Evolutionary conservation across 2,329 filamentous ascomycete species (phyloP).

Genomic region (Diaporthe sp.): DNA sequence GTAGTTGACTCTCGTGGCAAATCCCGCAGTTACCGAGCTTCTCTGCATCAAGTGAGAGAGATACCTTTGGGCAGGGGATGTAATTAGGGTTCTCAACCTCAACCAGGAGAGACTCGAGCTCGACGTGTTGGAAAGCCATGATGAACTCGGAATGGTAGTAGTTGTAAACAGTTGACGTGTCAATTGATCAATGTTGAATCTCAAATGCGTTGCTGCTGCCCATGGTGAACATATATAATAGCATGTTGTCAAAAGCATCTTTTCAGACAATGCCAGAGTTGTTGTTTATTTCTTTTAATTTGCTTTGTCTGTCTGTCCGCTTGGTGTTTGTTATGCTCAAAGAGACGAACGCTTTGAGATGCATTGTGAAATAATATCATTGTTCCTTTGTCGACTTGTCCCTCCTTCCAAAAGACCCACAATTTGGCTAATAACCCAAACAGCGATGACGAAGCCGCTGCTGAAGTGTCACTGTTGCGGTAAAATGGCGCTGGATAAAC

Average conservation of each 20-base stretch:
- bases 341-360: not conserved
- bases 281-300: not conserved
- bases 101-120: conserved; percentile 26
- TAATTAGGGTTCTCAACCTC: conserved; percentile 15
- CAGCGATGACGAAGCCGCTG: not conserved
- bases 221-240: not conserved
- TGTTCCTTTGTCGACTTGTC: conserved; percentile 1
- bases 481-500: conserved; percentile 13
- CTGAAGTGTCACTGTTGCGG: not conserved
- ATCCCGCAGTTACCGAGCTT: conserved; percentile 22
- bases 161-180: not conserved
- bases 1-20: conserved; percentile 22
- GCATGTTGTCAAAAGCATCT: not conserved
- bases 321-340: not conserved
- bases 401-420: not conserved
- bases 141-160: not conserved
- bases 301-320: not conserved
- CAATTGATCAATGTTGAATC: not conserved
- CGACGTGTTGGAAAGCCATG: not conserved
- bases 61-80: conserved; percentile 26
- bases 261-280: not conserved
- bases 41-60: not conserved
- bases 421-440: not conserved
- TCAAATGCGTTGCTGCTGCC: not conserved
- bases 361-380: not conserved